phyloP scores from a whole-genome alignment of 495 filamentous ascomycete genomes.

The Pseudotulostoma volvatum region DNA sequence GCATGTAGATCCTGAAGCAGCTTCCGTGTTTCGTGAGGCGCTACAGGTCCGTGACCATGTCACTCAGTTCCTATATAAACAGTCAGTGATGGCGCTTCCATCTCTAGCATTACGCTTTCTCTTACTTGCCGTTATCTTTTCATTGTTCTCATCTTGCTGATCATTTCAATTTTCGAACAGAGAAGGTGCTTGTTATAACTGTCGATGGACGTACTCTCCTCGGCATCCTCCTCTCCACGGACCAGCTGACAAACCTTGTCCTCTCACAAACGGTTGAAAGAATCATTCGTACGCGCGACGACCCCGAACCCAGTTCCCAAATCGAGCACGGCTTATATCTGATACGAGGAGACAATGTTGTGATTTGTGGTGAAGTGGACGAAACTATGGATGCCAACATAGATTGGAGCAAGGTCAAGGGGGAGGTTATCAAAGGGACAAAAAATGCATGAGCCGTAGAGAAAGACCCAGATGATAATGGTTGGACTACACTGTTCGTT shows the following conservation, averaged over 20 bases:
- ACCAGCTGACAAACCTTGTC: conserved; percentile 87
- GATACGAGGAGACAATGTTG: conserved; percentile 88
- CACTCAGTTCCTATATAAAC: conserved; percentile 48
- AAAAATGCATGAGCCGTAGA: conserved; percentile 47
- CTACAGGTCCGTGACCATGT: conserved; percentile 30
- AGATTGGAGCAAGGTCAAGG: conserved; percentile 80
- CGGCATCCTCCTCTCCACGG: conserved; percentile 70
- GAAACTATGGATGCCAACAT: conserved; percentile 76
- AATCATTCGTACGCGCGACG: conserved; percentile 70
- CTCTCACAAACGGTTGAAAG: conserved; percentile 73
- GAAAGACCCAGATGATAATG: too few relatives aligned
- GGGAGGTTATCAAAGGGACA: conserved; percentile 64
- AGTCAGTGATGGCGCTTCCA: conserved; percentile 27
- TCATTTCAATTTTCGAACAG: too few relatives aligned
- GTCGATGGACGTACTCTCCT: conserved; percentile 80
- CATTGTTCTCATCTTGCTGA: too few relatives aligned
- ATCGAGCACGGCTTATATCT: conserved; percentile 79
- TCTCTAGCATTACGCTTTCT: too few relatives aligned
- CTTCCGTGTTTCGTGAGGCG: background rate
- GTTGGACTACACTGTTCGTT: too few relatives aligned
- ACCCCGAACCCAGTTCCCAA: conserved; percentile 63
- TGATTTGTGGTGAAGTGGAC: conserved; percentile 77
- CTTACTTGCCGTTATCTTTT: too few relatives aligned
- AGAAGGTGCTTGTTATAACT: conserved; percentile 82
- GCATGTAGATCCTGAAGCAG: background rate